Percentiles rank a stretch among this genome's conserved stretches.
Conservation (phyloP, 2,329 filamentous ascomycete species). For the Phialocephala sp. region DNA sequence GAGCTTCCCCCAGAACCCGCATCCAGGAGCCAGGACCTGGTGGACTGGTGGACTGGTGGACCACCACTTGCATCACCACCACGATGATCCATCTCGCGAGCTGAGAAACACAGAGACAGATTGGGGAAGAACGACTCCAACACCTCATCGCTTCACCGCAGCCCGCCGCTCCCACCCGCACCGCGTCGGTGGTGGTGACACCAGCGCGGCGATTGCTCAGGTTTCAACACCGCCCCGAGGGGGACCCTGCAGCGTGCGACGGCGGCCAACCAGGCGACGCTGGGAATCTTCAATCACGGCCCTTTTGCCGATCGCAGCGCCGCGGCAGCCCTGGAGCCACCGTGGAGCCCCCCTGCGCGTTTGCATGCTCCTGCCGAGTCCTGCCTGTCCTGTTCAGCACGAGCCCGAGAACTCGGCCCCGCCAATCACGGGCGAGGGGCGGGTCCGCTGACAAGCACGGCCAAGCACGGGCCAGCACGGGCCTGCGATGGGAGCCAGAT, state of each 20-base stretch:
- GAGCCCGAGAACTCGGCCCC: constrained; percentile 2
- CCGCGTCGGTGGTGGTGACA: not conserved
- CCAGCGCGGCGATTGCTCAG: not conserved
- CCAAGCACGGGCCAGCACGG: not conserved
- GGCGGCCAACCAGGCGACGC: not conserved
- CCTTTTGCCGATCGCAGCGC: constrained; percentile 1
- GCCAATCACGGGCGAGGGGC: not conserved
- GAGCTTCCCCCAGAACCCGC: too few species aligned
- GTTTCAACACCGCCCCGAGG: constrained; percentile 1
- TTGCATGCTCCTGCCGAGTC: too few species aligned
- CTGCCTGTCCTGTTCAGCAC: not conserved
- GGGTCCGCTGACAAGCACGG: not conserved
- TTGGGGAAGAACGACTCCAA: too few species aligned
- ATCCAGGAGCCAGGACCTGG: too few species aligned
- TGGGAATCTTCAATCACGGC: not conserved
- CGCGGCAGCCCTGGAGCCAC: too few species aligned
- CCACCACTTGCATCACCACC: not conserved
- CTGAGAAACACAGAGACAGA: not conserved
- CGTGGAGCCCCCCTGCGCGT: too few species aligned
- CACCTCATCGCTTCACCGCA: not conserved
- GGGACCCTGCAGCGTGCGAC: not conserved
- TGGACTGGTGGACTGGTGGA: too few species aligned
- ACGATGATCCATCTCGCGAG: not conserved
- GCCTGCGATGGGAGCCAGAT: too few species aligned
- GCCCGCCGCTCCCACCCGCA: not conserved